Conservation (phyloP, 495 filamentous ascomycete species). For the Cudoniella acicularis region DNA sequence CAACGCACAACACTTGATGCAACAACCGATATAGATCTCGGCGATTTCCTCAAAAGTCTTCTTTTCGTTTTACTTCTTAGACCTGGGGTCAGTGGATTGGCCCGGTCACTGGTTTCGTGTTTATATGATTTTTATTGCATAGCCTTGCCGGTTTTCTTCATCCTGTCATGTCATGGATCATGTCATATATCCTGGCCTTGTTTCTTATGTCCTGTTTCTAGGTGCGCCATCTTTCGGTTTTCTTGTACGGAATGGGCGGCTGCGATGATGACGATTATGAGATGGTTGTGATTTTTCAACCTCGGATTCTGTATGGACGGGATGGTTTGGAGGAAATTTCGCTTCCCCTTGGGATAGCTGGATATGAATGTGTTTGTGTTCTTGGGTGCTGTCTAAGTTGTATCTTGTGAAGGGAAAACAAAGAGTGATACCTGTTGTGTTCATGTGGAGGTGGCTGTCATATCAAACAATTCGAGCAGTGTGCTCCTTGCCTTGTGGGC, state of each 20-base stretch:
- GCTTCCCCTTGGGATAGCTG: not conserved
- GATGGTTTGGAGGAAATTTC: not conserved
- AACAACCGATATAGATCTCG: constrained; percentile 20
- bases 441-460: not conserved
- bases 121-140: constrained; percentile 27
- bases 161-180: constrained; percentile 1
- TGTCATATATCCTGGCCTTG: not conserved
- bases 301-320: not conserved
- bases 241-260: not conserved
- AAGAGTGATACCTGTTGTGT: not conserved
- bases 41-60: not conserved
- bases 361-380: not conserved
- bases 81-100: not conserved
- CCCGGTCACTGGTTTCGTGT: constrained; percentile 5
- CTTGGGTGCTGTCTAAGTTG: not conserved
- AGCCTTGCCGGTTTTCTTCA: constrained; percentile 26
- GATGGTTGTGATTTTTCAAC: not conserved
- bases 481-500: not conserved
- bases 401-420: not conserved
- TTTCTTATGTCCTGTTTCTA: constrained; percentile 2
- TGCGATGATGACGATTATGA: constrained; percentile 18
- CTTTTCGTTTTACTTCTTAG: constrained; percentile 12
- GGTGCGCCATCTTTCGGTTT: constrained; percentile 1
- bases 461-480: not conserved
- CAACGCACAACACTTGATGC: constrained; percentile 22